Evolutionary conservation across 1,284 basidiomycete genomes (phyloP), one percentile per base, ranked within the genome.

Genomic region (Pseudozyma flocculosa): DNA sequence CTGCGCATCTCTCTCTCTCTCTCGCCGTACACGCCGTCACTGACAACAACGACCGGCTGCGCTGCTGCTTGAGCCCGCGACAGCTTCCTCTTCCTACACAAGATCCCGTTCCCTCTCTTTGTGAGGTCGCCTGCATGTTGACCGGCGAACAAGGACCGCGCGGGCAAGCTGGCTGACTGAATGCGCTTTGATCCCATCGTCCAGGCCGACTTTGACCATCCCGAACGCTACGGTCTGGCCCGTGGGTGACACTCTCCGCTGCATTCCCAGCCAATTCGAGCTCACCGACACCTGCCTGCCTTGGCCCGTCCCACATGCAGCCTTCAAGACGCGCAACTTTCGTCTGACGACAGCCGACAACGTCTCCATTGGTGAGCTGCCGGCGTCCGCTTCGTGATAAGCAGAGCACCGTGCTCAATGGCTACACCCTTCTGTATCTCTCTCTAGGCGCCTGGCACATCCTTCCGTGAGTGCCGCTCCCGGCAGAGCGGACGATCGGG

Each of bases 271-370:
- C 11, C 11, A 34, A 17, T 10, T 17, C 10, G 32, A 17, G 32
- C 10, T 34, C 10, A 34, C 17, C 17, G n/a, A n/a, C n/a, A n/a
- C n/a, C n/a, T n/a, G n/a, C n/a, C n/a, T n/a, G n/a, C n/a, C n/a
- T n/a, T n/a, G n/a, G n/a, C n/a, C n/a, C n/a, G n/a, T n/a, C n/a
- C n/a, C n/a, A n/a, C n/a, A n/a, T n/a, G 68, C 69, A 88, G 90
- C 90, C 1, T 87, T 85, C 67, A 92, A 91, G 73, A 86, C 89
- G 0, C 79, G 86, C 37, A 89, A 92, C 68, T 72, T 93, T 22
- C 79, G 83, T 45, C 79, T 95, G 4, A 76, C 80, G 11, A 92
- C 91, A 0, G 71, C 84, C 0, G 93, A 96, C 73, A 88, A 89
- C 43, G 83, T 88, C 56, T 83, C 82, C 0, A 79, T 96, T 26